Evolutionary conservation across 371 early-diverging fungal genomes (phyloP).

Genomic region (Mucor sp.): DNA sequence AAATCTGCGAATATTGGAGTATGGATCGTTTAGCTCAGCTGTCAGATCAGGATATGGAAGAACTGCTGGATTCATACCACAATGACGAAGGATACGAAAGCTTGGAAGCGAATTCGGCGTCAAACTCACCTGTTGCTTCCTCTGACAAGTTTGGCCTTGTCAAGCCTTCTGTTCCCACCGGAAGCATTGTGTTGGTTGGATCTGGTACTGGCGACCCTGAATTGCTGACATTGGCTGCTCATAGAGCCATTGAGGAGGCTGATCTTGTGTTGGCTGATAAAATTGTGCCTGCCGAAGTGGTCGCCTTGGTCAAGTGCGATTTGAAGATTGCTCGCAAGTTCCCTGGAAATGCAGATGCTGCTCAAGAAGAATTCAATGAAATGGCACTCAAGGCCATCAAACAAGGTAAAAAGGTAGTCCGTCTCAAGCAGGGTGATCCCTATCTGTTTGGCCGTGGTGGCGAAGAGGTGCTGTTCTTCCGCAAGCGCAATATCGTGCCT

Average conservation of each 20-base stretch:
- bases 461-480: conserved; percentile 83
- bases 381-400: conserved; percentile 64
- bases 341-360: conserved; percentile 77
- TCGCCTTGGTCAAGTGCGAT: conserved; percentile 58
- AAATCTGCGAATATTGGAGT: conserved; percentile 77
- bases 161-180: conserved; percentile 3
- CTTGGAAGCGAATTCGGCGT: conserved; percentile 6
- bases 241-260: conserved; percentile 66
- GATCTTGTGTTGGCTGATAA: conserved; percentile 87
- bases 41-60: conserved; percentile 62
- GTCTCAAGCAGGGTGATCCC: conserved; percentile 91
- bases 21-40: conserved; percentile 62
- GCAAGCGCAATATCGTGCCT: conserved; percentile 62
- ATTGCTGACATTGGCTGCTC: conserved; percentile 79
- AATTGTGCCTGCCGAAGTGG: conserved; percentile 75
- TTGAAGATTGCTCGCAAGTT: conserved; percentile 70
- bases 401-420: conserved; percentile 74
- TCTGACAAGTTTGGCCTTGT: neutral
- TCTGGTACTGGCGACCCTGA: conserved; percentile 89
- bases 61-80: conserved; percentile 66
- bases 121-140: neutral
- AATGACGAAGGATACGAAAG: conserved; percentile 61
- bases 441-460: conserved; percentile 93
- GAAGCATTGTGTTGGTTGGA: conserved; percentile 72
- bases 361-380: conserved; percentile 80